phyloP scores from a whole-genome alignment of 2,329 filamentous ascomycete genomes.

The Gaeumannomyces tritici region DNA sequence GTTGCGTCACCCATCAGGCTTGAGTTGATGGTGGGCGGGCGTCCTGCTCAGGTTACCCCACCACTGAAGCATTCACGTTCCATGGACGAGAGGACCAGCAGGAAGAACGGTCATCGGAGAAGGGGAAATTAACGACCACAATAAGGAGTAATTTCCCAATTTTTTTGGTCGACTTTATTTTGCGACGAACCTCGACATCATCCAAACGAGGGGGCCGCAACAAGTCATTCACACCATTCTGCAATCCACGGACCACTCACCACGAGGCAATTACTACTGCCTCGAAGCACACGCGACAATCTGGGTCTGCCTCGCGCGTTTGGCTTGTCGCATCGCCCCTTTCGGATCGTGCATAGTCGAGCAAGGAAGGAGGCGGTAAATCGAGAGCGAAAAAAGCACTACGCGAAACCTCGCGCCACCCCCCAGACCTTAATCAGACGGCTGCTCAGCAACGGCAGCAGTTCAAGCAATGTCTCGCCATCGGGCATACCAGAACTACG shows the following conservation, averaged over 20 bases:
- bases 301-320: background rate
- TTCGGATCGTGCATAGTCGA: background rate
- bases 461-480: conserved; percentile 30
- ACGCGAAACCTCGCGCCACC: no score
- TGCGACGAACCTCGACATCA: background rate
- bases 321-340: background rate
- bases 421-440: background rate
- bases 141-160: background rate
- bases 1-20: background rate
- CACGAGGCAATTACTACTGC: background rate
- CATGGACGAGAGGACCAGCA: background rate
- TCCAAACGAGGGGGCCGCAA: background rate
- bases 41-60: background rate
- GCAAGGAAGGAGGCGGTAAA: background rate
- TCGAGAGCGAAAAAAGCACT: background rate
- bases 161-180: background rate
- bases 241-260: background rate
- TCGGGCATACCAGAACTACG: conserved; percentile 34
- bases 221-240: background rate
- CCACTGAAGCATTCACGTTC: background rate
- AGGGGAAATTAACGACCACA: background rate
- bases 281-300: background rate
- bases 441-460: background rate
- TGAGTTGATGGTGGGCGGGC: background rate
- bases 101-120: background rate